Evolutionary conservation across 2,329 filamentous ascomycete genomes (phyloP), one percentile per base, ranked within the genome.

Genomic region (Grosmannia huntii): DNA sequence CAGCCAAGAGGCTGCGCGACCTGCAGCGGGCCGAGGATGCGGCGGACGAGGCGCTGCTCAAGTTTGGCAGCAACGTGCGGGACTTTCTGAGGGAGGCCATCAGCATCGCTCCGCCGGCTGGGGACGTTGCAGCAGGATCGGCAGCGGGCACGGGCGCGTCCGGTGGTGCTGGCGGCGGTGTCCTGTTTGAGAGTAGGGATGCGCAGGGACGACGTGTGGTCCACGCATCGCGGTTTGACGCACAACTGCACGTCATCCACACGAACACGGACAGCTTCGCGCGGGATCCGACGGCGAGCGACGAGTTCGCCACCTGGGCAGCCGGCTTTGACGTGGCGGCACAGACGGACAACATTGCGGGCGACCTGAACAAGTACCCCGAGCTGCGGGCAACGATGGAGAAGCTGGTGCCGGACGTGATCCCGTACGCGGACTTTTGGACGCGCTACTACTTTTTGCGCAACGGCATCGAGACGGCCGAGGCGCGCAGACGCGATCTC

Each of bases 111-210:
- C 87, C 91, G 0, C 90, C 89, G 0, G 75, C 77, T 4, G 77
- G 75, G 1, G 75, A 72, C 21, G 70, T 75, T 5, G 59, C 46
- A 27, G 58, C 25, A 23, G 44, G 11, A 33, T 49, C 41, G 59
- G 44, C 25, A n/a, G 28, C 23, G 14, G 23, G 46, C n/a, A n/a
- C 44, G 11, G 57, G 57, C 31, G 58, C 48, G 54, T 55, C 59
- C 41, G 60, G 60, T 27, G 75, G 73, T n/a, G 70, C 75, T 3
- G 73, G 73, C 54, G 51, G 51, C 46, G 25, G 86, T 54, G 83
- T 96, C 36, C 77, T 96, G 5, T 99, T 97, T 66, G 94, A 97
- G 74, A 95, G 89, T 68, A 95, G 92, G 70, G 92, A 96, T 71
- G 84, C 87, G 5, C 82, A 84, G 55, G 92, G 91, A 28, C 96